A percentile compares a stretch with the other conserved stretches of the same genome.
Conservation (phyloP, 108 stramenopile species). For the Discostella stelligeroides region DNA sequence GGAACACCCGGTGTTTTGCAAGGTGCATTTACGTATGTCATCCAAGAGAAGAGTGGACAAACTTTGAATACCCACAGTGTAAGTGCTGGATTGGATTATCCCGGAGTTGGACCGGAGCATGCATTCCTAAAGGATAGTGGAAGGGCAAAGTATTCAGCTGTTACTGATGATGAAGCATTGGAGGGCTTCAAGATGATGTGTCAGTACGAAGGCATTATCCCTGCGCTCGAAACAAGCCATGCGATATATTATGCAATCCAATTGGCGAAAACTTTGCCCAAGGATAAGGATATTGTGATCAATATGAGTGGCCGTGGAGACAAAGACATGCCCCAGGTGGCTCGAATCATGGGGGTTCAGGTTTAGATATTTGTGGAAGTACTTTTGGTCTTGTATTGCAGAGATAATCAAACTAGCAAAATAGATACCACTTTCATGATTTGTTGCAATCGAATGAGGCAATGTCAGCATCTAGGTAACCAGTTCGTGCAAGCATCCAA, state of each 20-base stretch:
- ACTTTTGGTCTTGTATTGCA: neutral
- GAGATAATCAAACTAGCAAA: neutral
- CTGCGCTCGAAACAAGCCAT: constrained; percentile 94
- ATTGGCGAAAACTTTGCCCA: constrained; percentile 87
- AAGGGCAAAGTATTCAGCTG: constrained; percentile 87
- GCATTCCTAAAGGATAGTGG: constrained; percentile 91
- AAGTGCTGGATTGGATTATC: constrained; percentile 95
- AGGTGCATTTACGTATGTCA: constrained; percentile 92
- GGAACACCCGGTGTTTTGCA: constrained; percentile 95
- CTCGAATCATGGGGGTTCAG: constrained; percentile 92
- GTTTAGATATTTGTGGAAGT: constrained; percentile 42
- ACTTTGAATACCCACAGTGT: constrained; percentile 93
- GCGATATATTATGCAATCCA: constrained; percentile 91
- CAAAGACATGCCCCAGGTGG: constrained; percentile 97
- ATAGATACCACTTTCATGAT: no score
- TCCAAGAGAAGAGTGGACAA: constrained; percentile 92
- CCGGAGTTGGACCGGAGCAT: constrained; percentile 98
- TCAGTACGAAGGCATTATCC: constrained; percentile 95
- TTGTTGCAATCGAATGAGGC: no score
- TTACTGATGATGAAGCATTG: constrained; percentile 92
- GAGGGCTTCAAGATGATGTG: constrained; percentile 92
- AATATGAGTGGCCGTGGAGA: constrained; percentile 97
- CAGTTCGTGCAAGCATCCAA: no score
- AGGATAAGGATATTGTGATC: constrained; percentile 90
- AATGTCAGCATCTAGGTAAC: no score